Evolutionary conservation across 192 early-diverging fungal species (phyloP).

Genomic region (Backusella sp.): DNA sequence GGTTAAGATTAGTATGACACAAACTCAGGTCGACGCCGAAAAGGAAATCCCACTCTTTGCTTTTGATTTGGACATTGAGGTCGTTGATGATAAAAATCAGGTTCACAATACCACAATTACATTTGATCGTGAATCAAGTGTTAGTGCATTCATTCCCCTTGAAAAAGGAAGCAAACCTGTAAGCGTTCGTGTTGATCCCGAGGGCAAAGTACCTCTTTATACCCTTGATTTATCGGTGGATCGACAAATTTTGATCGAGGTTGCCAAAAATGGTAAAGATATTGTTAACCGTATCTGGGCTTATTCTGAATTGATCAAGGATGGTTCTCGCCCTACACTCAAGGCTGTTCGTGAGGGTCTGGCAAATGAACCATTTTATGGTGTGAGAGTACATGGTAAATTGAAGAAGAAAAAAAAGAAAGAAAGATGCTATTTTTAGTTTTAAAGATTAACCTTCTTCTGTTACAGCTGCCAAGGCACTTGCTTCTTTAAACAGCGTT

Average conservation of each 20-base stretch:
- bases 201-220: slow-evolving; percentile 39
- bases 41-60: slow-evolving; percentile 46
- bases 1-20: slow-evolving; percentile 52
- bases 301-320: slow-evolving; percentile 48
- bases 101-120: neutral
- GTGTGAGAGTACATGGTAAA: slow-evolving; percentile 35
- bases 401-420: too few relatives aligned
- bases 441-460: neutral
- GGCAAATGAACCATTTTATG: slow-evolving; percentile 35
- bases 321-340: slow-evolving; percentile 31
- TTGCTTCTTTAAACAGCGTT: slow-evolving; percentile 32
- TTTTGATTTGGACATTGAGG: slow-evolving; percentile 40
- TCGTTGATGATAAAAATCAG: slow-evolving; percentile 32
- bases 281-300: slow-evolving; percentile 41
- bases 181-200: slow-evolving; percentile 46
- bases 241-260: slow-evolving; percentile 39
- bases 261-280: slow-evolving; percentile 39
- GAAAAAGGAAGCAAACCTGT: slow-evolving; percentile 28
- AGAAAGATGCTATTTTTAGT: neutral
- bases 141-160: slow-evolving; percentile 29
- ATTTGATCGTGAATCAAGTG: slow-evolving; percentile 30
- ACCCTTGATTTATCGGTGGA: slow-evolving; percentile 41
- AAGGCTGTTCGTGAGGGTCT: slow-evolving; percentile 36
- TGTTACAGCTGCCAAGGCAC: slow-evolving; percentile 31
- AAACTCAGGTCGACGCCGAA: slow-evolving; percentile 41